A percentile compares a stretch with the other conserved stretches of the same genome.
Conservation (phyloP, 352 stramenopile genomes). For the Globisporangium apiculatum region DNA sequence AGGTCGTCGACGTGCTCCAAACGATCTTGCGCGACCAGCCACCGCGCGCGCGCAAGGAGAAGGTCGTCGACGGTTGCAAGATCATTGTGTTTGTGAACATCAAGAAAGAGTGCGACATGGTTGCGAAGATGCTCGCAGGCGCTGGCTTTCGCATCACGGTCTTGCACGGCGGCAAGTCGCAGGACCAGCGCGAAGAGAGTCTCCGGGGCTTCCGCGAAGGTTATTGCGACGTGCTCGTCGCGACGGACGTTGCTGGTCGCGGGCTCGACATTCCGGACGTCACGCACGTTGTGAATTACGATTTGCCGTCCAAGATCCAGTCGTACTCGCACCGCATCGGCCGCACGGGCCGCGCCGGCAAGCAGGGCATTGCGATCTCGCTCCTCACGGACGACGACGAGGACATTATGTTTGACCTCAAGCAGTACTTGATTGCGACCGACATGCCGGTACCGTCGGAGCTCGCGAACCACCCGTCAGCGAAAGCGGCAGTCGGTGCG, state of each 20-base stretch:
- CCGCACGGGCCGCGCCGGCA: slow-evolving; percentile 95
- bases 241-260: slow-evolving; percentile 92
- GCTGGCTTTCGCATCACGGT: slow-evolving; percentile 89
- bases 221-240: slow-evolving; percentile 87
- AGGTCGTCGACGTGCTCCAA: slow-evolving; percentile 77
- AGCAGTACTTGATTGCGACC: slow-evolving; percentile 95
- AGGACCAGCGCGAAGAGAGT: slow-evolving; percentile 93
- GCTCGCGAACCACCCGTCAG: slow-evolving; percentile 91
- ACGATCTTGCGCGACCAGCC: slow-evolving; percentile 77
- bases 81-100: slow-evolving; percentile 99
- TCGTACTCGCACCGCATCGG: slow-evolving; percentile 98
- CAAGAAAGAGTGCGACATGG: slow-evolving; percentile 96
- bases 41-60: slow-evolving; percentile 60
- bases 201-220: slow-evolving; percentile 88
- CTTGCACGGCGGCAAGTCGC: slow-evolving; percentile 96
- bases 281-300: slow-evolving; percentile 98
- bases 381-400: slow-evolving; percentile 97
- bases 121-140: slow-evolving; percentile 90
- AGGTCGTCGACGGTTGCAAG: slow-evolving; percentile 82
- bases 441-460: slow-evolving; percentile 91
- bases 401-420: slow-evolving; percentile 96
- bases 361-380: slow-evolving; percentile 95
- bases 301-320: slow-evolving; percentile 97
- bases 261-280: slow-evolving; percentile 99
- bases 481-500: slow-evolving; percentile 76